A percentile compares a stretch with the other conserved stretches of the same genome.
phyloP scores from a whole-genome alignment of 257 asterid species.

The Penstemon eatonii region DNA sequence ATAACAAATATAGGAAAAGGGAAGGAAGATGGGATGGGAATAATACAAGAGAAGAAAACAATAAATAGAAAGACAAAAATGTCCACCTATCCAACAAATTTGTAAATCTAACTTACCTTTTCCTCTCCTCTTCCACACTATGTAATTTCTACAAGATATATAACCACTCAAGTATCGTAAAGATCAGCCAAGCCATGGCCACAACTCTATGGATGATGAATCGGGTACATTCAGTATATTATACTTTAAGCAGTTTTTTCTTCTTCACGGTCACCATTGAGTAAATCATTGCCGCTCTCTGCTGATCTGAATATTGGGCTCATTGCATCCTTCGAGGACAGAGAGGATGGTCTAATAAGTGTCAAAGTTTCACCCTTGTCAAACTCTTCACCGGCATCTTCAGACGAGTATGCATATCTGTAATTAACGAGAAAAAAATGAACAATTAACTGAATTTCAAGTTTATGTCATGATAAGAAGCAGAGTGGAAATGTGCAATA shows the following conservation, averaged over 20 bases:
- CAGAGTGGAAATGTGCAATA: background rate
- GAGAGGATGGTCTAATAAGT: conserved; percentile 73
- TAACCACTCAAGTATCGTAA: conserved; percentile 23
- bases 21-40: background rate
- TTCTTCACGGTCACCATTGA: conserved; percentile 47
- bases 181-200: background rate
- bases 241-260: conserved; percentile 69
- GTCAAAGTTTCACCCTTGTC: conserved; percentile 72
- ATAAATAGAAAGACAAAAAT: conserved; percentile 5
- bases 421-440: background rate
- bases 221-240: conserved; percentile 20
- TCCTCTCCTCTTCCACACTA: conserved; percentile 24
- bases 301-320: conserved; percentile 46
- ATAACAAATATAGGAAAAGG: background rate
- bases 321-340: conserved; percentile 57
- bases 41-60: conserved; percentile 26
- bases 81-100: conserved; percentile 19
- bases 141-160: conserved; percentile 35
- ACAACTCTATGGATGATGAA: conserved; percentile 12
- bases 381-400: conserved; percentile 75
- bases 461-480: background rate
- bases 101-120: conserved; percentile 25
- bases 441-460: background rate
- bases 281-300: conserved; percentile 37
- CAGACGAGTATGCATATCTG: conserved; percentile 94